Base-by-base conservation (phyloP, 2,329 filamentous ascomycete species). In the Aureobasidium vineae region DNA sequence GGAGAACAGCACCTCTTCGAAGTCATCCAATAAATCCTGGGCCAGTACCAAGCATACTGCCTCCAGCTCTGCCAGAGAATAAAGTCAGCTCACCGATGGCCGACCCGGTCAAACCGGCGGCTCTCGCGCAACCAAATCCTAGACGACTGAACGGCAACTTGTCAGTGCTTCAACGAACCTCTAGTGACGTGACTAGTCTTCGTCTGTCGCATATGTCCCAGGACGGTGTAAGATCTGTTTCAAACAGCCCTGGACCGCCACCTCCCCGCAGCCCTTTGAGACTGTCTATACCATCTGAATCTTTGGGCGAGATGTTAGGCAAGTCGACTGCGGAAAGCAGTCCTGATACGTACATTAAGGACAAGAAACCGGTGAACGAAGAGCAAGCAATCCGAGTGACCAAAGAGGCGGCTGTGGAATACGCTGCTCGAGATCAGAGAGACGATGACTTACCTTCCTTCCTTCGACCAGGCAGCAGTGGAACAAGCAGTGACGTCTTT, bases 231-330 rank as follows among this genome's bases (percentile, higher is more conserved):
- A 65, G 72, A 45, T 73, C 71, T 40, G 53, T 74, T 19, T 72
- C 73, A 0, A 71, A 74, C 21, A 75, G 73, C 60, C 75, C 75
- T 28, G 75, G 75, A 50, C 74, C 74, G 23, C 75, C 75, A 15
- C 75, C 75, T 19, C 73, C 75, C n/a, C 71, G 71, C 10, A 76
- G 73, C 60, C 75, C 75, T 2, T 65, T 76, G 40, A 67, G 75
- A 11, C 40, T 63, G 41, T 69, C 61, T 26, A 68, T 66, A 47
- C 65, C 52, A 38, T 66, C 50, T 8, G 60, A 52, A 5, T 65
- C 61, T 23, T 52, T 66, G 5, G 53, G 52, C 21, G 50, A 67
- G 54, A 53, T 60, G 26, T 61, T 52, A 36, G 40, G 36, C 43
- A 66, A 23, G 26, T 53, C 65, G 31, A 59, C 21, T 13, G 33